Evolutionary conservation across 352 stramenopile species (phyloP).

Genomic region (Thraustochytrium sp.): DNA sequence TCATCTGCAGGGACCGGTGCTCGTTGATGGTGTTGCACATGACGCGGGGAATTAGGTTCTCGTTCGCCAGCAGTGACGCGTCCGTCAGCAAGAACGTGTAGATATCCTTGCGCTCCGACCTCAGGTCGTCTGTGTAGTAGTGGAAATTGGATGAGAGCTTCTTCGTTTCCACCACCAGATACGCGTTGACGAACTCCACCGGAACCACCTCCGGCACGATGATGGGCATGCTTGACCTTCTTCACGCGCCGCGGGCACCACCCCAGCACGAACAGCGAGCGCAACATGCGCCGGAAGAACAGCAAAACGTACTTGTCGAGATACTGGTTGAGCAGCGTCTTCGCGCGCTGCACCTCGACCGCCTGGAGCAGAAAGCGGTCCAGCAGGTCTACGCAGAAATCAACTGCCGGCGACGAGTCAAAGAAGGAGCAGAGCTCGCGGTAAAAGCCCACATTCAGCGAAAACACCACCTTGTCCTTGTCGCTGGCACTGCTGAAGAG

Average conservation of each 20-base stretch:
- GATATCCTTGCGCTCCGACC: no score
- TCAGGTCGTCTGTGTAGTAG: no score
- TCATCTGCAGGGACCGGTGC: background rate
- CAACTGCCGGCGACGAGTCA: no score
- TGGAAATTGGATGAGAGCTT: background rate
- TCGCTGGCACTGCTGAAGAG: no score
- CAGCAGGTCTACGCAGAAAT: no score
- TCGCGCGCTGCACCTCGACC: no score
- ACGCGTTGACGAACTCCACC: background rate
- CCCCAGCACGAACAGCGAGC: background rate
- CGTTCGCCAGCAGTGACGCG: no score
- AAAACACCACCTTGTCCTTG: no score
- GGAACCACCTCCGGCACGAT: background rate
- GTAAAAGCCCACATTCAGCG: no score
- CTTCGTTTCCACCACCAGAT: background rate
- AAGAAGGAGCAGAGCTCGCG: no score
- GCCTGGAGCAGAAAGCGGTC: no score
- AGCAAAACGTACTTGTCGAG: background rate
- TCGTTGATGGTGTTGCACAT: background rate
- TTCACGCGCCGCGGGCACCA: background rate
- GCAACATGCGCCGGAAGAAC: background rate
- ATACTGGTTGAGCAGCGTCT: background rate
- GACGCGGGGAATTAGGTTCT: background rate
- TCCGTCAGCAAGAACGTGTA: no score
- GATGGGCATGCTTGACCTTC: background rate